These are phyloP conservation scores for Phytopythium cucurbitacearum DNA, from an alignment of 352 stramenopile genomes.

Conservation along the genomic window DNA sequence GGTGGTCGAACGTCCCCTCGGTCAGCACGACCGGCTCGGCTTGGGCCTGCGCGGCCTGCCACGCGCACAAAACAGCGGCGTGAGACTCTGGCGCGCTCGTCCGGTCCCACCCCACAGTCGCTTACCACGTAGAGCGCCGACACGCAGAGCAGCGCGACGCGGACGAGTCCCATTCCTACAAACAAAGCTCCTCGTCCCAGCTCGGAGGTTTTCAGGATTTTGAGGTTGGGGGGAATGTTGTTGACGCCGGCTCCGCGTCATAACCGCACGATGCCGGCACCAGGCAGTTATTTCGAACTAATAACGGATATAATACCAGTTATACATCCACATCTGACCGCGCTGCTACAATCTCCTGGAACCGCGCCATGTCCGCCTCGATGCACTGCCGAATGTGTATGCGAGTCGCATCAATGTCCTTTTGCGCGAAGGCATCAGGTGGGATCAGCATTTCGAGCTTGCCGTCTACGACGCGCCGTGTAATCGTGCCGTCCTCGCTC, in stretches of 20 bases:
- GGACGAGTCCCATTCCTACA: not conserved
- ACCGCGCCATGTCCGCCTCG: constrained; percentile 11
- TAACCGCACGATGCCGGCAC: too few relatives aligned
- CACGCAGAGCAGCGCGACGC: constrained; percentile 4
- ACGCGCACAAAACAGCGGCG: not conserved
- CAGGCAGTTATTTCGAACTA: too few relatives aligned
- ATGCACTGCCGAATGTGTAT: constrained; percentile 33
- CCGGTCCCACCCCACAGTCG: not conserved
- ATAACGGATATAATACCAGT: too few relatives aligned
- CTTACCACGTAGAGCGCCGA: constrained; percentile 1
- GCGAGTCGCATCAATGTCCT: constrained; percentile 31
- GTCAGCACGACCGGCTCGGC: constrained; percentile 31
- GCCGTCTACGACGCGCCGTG: constrained; percentile 32
- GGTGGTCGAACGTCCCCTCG: constrained; percentile 53
- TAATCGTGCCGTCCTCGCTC: constrained; percentile 23
- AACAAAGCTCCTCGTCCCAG: not conserved
- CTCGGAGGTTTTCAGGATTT: too few relatives aligned
- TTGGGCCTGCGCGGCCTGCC: constrained; percentile 12
- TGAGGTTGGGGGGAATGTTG: too few relatives aligned
- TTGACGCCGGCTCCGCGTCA: too few relatives aligned
- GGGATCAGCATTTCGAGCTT: constrained; percentile 38
- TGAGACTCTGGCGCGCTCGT: not conserved
- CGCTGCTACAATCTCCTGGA: constrained; percentile 1
- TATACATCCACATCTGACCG: too few relatives aligned
- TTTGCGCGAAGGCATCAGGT: constrained; percentile 27